Evolutionary conservation across 108 stramenopile species (phyloP).

Genomic region (Nitzschia inconspicua): DNA sequence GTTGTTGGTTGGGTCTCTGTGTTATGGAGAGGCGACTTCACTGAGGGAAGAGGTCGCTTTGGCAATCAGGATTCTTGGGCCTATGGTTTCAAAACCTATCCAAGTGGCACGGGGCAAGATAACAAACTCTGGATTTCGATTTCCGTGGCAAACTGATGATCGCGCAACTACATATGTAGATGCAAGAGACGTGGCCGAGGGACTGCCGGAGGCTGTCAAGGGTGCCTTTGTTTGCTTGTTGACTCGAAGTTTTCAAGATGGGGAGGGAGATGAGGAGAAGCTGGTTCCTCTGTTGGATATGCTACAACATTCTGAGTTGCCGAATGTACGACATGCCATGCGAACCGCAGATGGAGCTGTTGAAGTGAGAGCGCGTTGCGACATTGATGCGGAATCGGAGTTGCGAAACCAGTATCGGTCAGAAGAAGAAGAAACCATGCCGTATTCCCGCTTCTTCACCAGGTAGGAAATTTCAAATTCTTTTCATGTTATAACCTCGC

Average conservation of each 20-base stretch:
- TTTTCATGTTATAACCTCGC: background rate
- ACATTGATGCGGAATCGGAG: constrained; percentile 52
- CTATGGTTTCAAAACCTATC: constrained; percentile 40
- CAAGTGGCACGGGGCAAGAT: constrained; percentile 49
- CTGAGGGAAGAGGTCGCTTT: constrained; percentile 55
- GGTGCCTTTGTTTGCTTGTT: constrained; percentile 68
- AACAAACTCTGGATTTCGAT: constrained; percentile 3
- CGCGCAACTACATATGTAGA: background rate
- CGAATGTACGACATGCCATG: constrained; percentile 56
- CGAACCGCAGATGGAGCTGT: constrained; percentile 49
- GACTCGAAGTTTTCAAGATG: constrained; percentile 69
- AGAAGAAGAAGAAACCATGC: constrained; percentile 72
- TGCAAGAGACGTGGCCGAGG: constrained; percentile 19
- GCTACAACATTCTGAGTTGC: constrained; percentile 57
- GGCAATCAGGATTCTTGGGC: constrained; percentile 44
- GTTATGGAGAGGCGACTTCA: constrained; percentile 52
- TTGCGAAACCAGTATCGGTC: constrained; percentile 69
- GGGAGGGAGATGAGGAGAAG: constrained; percentile 49
- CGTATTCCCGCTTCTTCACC: constrained; percentile 70
- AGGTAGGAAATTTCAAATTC: background rate
- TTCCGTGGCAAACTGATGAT: constrained; percentile 12
- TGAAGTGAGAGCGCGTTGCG: constrained; percentile 51
- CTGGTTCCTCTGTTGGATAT: constrained; percentile 74
- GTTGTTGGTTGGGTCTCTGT: constrained; percentile 49
- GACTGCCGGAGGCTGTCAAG: constrained; percentile 49